A percentile compares a stretch with the other conserved stretches of the same genome.
phyloP scores from a whole-genome alignment of 2,329 filamentous ascomycete genomes.

The Curvularia hawaiiensis region DNA sequence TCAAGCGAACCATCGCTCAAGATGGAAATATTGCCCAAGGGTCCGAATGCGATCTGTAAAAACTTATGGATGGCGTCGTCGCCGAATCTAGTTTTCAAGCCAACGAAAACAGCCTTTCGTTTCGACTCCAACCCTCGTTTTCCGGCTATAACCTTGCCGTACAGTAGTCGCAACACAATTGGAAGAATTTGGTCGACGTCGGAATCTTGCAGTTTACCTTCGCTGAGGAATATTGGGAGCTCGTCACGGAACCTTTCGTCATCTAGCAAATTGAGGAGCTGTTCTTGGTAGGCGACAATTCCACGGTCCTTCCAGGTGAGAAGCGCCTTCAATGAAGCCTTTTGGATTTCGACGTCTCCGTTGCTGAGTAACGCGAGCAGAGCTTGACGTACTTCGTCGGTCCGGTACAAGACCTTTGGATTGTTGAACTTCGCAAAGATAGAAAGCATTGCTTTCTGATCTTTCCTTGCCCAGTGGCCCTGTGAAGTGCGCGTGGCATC shows the following conservation, averaged over 20 bases:
- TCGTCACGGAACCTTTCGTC: conserved; percentile 93
- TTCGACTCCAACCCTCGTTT: conserved; percentile 82
- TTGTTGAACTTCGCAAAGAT: conserved; percentile 88
- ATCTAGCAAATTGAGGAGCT: conserved; percentile 84
- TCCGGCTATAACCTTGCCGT: conserved; percentile 85
- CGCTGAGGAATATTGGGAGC: conserved; percentile 81
- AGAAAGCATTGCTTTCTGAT: conserved; percentile 81
- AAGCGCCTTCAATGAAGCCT: conserved; percentile 79
- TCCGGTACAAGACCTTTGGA: conserved; percentile 79
- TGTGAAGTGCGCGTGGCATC: conserved; percentile 22
- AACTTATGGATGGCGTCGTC: conserved; percentile 79
- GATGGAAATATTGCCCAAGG: conserved; percentile 66
- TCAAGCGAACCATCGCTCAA: conserved; percentile 58
- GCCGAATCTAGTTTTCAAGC: conserved; percentile 74
- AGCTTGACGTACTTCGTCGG: conserved; percentile 75
- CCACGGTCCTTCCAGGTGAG: conserved; percentile 85
- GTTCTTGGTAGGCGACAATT: conserved; percentile 80
- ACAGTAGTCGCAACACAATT: conserved; percentile 82
- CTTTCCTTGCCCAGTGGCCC: conserved; percentile 70
- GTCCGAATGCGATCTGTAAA: conserved; percentile 78
- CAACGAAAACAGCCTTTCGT: conserved; percentile 73
- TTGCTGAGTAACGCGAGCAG: conserved; percentile 80
- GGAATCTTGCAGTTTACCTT: conserved; percentile 70
- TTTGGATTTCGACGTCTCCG: conserved; percentile 89
- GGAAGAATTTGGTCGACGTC: conserved; percentile 81